Base-by-base conservation (phyloP, 2,329 filamentous ascomycete species). In the Volutella citrinella region DNA sequence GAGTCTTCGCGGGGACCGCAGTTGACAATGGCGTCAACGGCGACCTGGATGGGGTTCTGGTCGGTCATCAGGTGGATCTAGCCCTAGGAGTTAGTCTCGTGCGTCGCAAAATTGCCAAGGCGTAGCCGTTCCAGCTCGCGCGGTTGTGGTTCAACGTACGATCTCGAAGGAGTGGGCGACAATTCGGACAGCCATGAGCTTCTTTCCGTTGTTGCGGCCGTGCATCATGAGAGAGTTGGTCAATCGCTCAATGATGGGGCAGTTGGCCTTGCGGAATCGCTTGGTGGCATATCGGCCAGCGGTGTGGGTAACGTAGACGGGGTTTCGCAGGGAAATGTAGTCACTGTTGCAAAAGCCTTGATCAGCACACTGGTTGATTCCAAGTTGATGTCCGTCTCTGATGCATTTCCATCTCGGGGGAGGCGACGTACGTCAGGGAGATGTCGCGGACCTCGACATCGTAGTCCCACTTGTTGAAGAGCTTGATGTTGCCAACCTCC, bases 141-240 rank as follows among this genome's bases (percentile, higher is more conserved):
- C 10, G 34, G 30, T 25, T 35, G 26, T 24, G 39, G 35, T 32
- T 33, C 31, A 51, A 85, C 87, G 71, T 84, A 96, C 91, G 70
- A 98, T 98, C 81, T 98, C 94, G 75, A 98, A 98, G 62, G 91
- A 74, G 80, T 98, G 93, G 59, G 90, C 90, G 63, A 98, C 90
- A 60, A 98, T 98, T 75, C 93, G 89, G 71, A 97, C 91, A 67
- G 93, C 94, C 90, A 95, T 96, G 68, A 97, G 84, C 88, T 98
- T 98, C 87, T 98, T 98, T 75, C 93, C 93, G 87, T 96, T 98
- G 87, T 98, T 98, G 76, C 93, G 93, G 74, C 93, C 93, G 84
- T 98, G 95, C 91, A 97, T 97, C 94, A 98, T 98, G 70, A 98
- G 84, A 43, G 93, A 97, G 87, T 98, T 98, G 81, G 93, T 98